Evolutionary conservation across 257 asterid species (phyloP).

Genomic region (Capsicum pubescens): DNA sequence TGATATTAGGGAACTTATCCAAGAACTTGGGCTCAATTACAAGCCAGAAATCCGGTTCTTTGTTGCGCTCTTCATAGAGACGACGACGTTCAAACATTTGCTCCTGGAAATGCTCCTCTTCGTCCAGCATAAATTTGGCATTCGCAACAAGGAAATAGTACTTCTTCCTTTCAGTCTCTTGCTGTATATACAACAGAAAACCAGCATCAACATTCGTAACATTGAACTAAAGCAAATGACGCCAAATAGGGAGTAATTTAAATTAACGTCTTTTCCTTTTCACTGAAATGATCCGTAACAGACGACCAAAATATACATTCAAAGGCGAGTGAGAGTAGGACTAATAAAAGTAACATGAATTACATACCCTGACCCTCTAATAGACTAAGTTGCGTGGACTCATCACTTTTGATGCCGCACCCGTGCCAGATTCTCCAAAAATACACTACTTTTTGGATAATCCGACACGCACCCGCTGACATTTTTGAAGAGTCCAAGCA

Average conservation of each 20-base stretch:
- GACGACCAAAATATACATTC: not conserved
- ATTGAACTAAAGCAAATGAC: not conserved
- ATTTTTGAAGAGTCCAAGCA: too few species aligned
- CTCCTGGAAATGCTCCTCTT: constrained; percentile 98
- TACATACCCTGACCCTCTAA: not conserved
- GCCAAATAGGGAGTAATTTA: not conserved
- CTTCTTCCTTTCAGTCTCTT: constrained; percentile 53
- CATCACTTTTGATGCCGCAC: too few species aligned
- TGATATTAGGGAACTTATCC: constrained; percentile 77
- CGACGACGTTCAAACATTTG: constrained; percentile 75
- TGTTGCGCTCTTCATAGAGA: constrained; percentile 59
- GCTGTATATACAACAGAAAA: constrained; percentile 37
- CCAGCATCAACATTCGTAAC: not conserved
- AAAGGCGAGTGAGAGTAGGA: not conserved
- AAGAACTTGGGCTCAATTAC: constrained; percentile 93
- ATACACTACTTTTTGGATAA: too few species aligned
- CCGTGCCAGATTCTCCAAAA: too few species aligned
- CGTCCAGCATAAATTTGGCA: constrained; percentile 97
- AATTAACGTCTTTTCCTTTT: not conserved
- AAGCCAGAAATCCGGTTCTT: constrained; percentile 95
- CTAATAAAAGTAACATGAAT: not conserved
- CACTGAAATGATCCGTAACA: not conserved
- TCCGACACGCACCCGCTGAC: too few species aligned
- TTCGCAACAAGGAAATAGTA: constrained; percentile 89
- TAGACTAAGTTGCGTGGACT: too few species aligned